A percentile compares a stretch with the other conserved stretches of the same genome.
These are phyloP conservation scores for Penicillium lagena DNA, from an alignment of 495 filamentous ascomycete species.

Conservation along the genomic window DNA sequence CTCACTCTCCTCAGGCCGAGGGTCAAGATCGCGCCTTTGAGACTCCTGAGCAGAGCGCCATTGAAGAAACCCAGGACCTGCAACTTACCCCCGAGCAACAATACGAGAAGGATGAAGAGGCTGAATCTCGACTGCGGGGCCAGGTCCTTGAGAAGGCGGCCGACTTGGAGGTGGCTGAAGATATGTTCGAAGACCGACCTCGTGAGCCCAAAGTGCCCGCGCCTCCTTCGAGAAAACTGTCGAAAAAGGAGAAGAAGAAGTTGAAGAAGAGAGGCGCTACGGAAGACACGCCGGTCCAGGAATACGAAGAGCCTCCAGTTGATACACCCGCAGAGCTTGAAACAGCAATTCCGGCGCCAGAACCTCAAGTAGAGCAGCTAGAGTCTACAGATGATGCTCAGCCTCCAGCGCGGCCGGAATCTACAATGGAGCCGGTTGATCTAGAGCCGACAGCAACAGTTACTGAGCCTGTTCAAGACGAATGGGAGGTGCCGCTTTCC, in stretches of 20 bases:
- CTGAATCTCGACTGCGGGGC: background rate
- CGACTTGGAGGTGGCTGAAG: slow-evolving; percentile 4
- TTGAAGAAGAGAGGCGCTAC: slow-evolving; percentile 16
- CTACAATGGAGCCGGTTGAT: background rate
- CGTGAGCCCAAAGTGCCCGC: slow-evolving; percentile 1
- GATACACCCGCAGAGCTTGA: background rate
- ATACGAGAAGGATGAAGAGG: background rate
- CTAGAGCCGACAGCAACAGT: background rate
- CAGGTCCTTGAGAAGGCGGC: slow-evolving; percentile 9
- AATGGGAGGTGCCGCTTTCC: slow-evolving; percentile 11
- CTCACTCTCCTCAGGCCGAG: background rate
- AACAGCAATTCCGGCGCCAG: background rate
- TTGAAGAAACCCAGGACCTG: background rate
- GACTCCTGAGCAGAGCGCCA: background rate
- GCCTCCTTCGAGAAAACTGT: slow-evolving; percentile 20
- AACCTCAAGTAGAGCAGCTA: background rate
- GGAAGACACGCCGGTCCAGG: slow-evolving; percentile 4
- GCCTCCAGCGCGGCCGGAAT: slow-evolving; percentile 1
- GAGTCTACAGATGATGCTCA: background rate
- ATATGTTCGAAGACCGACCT: slow-evolving; percentile 2
- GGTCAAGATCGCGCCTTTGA: background rate
- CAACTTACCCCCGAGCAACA: background rate
- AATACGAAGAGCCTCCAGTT: slow-evolving; percentile 1
- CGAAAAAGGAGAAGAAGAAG: slow-evolving; percentile 36
- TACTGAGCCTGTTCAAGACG: background rate